Percentiles rank a stretch among this genome's conserved stretches.
Evolutionary conservation across 2,329 filamentous ascomycete genomes (phyloP).

Genomic region (Stachybotrys echinatus): DNA sequence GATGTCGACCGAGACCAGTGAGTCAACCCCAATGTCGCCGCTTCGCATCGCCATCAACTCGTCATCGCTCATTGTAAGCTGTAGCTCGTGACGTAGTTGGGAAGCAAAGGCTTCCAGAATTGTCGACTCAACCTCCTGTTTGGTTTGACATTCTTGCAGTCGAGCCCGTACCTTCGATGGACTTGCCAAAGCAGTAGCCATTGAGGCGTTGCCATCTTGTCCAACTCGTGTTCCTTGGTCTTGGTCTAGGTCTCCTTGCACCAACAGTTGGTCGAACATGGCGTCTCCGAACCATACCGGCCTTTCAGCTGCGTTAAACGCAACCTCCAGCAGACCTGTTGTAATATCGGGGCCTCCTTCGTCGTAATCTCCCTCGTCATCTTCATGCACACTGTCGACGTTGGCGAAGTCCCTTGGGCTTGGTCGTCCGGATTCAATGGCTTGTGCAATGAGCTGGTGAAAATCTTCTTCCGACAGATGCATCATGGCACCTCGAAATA

Average conservation of each 20-base stretch:
- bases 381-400: no score
- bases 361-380: no score
- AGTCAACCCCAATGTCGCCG: neutral
- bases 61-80: neutral
- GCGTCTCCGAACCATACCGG: neutral
- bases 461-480: neutral
- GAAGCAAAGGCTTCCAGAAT: neutral
- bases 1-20: conserved; percentile 3
- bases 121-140: neutral
- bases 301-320: neutral
- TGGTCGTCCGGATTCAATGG: neutral
- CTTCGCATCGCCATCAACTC: neutral
- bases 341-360: neutral
- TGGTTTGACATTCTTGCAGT: neutral
- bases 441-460: neutral
- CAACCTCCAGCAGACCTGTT: neutral
- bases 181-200: neutral
- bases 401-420: no score
- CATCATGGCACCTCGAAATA: neutral
- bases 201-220: neutral
- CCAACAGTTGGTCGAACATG: neutral
- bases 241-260: neutral
- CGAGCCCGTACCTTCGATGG: no score
- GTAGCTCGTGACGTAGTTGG: neutral
- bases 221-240: neutral